Evolutionary conservation across 768 basidiomycete species (phyloP).

Genomic region (Pisolithus microcarpus): DNA sequence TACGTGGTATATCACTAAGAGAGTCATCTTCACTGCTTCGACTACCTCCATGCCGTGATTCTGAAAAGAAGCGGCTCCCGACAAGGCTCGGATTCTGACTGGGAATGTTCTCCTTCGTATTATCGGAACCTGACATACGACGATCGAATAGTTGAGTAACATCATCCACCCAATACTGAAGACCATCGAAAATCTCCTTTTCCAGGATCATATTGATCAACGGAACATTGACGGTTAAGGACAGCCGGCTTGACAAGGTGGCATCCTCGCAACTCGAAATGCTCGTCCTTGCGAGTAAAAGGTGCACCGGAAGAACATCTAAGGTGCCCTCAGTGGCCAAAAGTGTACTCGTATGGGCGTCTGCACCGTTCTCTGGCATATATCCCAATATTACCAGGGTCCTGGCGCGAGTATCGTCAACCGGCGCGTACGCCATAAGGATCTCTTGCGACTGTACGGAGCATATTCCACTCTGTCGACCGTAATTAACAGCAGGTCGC

Average conservation of each 20-base stretch:
- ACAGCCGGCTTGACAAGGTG: slow-evolving; percentile 6
- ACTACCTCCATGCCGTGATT: slow-evolving; percentile 31
- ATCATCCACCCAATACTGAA: slow-evolving; percentile 90
- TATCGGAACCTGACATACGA: slow-evolving; percentile 17
- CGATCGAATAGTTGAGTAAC: slow-evolving; percentile 62
- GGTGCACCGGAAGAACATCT: slow-evolving; percentile 15
- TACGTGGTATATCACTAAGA: slow-evolving; percentile 3
- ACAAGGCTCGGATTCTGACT: slow-evolving; percentile 61
- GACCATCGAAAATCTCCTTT: slow-evolving; percentile 61
- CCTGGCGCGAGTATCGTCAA: slow-evolving; percentile 33
- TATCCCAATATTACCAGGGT: slow-evolving; percentile 47
- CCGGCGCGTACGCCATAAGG: slow-evolving; percentile 41
- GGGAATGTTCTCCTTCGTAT: slow-evolving; percentile 24
- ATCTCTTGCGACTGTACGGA: slow-evolving; percentile 38
- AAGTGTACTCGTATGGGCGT: slow-evolving; percentile 14
- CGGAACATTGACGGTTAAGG: slow-evolving; percentile 42
- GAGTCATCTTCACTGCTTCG: slow-evolving; percentile 33
- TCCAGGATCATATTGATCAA: slow-evolving; percentile 53
- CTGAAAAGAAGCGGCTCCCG: slow-evolving; percentile 71
- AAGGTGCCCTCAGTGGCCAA: slow-evolving; percentile 16
- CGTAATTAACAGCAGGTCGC: not conserved
- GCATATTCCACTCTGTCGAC: slow-evolving; percentile 21
- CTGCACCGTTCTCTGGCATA: slow-evolving; percentile 21
- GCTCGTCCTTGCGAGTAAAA: slow-evolving; percentile 14
- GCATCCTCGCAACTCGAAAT: not conserved